Evolutionary conservation across 1,284 basidiomycete species (phyloP).

Genomic region (Melampsora larici-populina): DNA sequence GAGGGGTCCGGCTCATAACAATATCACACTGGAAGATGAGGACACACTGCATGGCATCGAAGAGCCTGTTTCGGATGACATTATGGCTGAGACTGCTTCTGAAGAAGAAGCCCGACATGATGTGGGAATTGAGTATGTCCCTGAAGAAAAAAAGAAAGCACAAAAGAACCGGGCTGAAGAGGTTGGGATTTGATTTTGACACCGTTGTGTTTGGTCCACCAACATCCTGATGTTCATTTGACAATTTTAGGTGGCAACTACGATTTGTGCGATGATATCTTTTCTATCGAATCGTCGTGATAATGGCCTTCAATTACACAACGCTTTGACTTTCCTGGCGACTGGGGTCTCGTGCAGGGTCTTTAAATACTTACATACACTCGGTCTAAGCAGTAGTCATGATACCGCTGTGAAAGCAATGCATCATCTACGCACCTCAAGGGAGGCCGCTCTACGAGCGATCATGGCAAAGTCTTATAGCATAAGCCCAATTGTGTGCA

Average conservation of each 20-base stretch:
- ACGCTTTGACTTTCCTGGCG: no score
- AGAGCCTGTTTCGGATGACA: no score
- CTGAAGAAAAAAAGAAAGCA: not conserved
- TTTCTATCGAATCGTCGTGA: constrained; percentile 8
- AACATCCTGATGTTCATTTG: no score
- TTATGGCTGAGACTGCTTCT: not conserved
- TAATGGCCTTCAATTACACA: no score
- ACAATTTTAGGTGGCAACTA: not conserved
- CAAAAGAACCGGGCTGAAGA: not conserved
- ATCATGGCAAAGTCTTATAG: not conserved
- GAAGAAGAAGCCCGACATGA: not conserved
- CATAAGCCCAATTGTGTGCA: no score
- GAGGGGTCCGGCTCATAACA: no score
- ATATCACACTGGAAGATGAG: no score
- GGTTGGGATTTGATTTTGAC: no score
- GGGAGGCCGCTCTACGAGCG: not conserved
- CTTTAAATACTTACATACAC: not conserved
- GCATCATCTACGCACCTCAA: not conserved
- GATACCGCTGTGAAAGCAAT: constrained; percentile 7
- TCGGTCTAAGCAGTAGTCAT: not conserved
- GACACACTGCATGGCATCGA: no score
- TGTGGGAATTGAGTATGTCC: not conserved
- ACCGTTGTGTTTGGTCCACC: no score
- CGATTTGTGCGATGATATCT: constrained; percentile 19
- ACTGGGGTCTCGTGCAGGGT: constrained; percentile 7